Base-by-base conservation (phyloP, 345 rosid species). In the Moricandia arvensis region DNA sequence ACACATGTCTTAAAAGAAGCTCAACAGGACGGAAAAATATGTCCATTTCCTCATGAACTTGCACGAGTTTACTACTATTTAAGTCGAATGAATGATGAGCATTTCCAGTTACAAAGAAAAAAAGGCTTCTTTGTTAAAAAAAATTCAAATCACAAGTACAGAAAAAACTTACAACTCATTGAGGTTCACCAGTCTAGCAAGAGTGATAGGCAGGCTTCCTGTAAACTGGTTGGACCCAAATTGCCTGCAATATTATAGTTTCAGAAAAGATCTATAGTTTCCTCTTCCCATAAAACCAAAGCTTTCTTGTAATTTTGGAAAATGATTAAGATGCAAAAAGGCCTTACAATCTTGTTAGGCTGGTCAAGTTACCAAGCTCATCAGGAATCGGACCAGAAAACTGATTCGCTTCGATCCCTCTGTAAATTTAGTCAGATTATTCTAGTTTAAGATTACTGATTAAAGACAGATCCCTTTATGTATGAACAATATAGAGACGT, bases 341-440 rank as follows among this genome's bases (percentile, higher is more conserved):
- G 3, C 18, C 85, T 72, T 87, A 87, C 90, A 89, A 60, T 13
- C 59, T 29, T 8, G 12, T 37, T 66, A 87, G 68, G 80, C 73
- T 84, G 63, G 70, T 78, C 21, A 87, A 53, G 30, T 87, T 74
- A 34, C 88, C 89, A 31, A 85, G 76, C 74, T 87, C 86, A 4
- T 78, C 29, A 33, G 93, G 88, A 8, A 89, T 43, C 4, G 57
- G 16, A 24, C 90, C 88, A 12, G 75, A 85, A 72, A 89, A 84
- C 16, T 79, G 72, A 79, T 87, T 89, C 5, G 80, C 80, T 81
- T 85, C 90, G 21, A 89, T 73, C 66, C 13, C 64, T 75, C 93
- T 86, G 78, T 10, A 17, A 68, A 9, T 31, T 51, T 66, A 29
- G 69, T 61, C 66, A 69, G 4, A 57, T 38, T 7, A 21, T 2